These are phyloP conservation scores for Chalciporus pseudorubinellus DNA, from an alignment of 768 basidiomycete species.

Conservation along the genomic window DNA sequence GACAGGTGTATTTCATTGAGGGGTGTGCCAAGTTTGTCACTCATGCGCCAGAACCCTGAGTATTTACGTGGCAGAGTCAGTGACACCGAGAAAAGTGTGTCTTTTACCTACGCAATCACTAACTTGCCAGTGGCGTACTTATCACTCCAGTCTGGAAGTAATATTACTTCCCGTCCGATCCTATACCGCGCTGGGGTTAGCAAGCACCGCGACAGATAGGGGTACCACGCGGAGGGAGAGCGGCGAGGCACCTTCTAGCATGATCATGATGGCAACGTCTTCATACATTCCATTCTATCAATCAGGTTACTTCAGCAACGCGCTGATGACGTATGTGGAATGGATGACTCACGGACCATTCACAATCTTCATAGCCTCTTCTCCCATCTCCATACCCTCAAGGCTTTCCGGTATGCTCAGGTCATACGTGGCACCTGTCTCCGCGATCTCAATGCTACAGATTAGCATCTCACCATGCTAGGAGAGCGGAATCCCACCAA, in stretches of 20 bases:
- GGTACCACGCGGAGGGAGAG: conserved; percentile 4
- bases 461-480: conserved; percentile 49
- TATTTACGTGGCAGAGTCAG: conserved; percentile 7
- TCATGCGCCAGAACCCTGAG: conserved; percentile 71
- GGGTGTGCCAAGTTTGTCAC: conserved; percentile 71
- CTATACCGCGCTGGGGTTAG: conserved; percentile 35
- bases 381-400: conserved; percentile 27
- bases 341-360: conserved; percentile 52
- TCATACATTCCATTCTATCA: conserved; percentile 26
- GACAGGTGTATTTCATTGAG: conserved; percentile 69
- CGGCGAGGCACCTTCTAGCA: conserved; percentile 51
- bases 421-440: conserved; percentile 47
- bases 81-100: neutral
- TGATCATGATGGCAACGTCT: conserved; percentile 58
- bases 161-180: conserved; percentile 63
- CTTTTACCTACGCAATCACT: conserved; percentile 14
- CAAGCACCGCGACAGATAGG: conserved; percentile 15
- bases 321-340: neutral
- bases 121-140: conserved; percentile 60
- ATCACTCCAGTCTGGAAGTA: conserved; percentile 76
- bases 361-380: conserved; percentile 59
- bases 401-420: conserved; percentile 36
- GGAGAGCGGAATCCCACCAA: conserved; percentile 29
- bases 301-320: conserved; percentile 5
- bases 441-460: conserved; percentile 48